These are phyloP conservation scores for Cudoniella acicularis DNA, from an alignment of 495 filamentous ascomycete genomes.

Conservation along the genomic window DNA sequence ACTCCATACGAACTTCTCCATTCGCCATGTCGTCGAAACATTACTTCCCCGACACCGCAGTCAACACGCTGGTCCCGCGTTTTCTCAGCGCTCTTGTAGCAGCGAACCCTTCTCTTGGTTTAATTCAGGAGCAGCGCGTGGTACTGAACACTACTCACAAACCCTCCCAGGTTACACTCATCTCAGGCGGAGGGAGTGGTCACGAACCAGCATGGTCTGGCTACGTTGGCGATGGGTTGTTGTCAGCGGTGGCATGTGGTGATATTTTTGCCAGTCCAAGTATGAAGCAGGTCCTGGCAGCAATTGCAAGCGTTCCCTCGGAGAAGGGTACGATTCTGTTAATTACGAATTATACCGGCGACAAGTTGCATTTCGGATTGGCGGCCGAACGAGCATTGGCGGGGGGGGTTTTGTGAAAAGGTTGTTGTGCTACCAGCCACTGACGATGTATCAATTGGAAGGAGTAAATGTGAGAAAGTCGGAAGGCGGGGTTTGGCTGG, in stretches of 20 bases:
- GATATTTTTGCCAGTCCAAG: conserved; percentile 60
- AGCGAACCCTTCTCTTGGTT: conserved; percentile 52
- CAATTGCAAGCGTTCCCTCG: conserved; percentile 51
- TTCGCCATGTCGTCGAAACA: conserved; percentile 19
- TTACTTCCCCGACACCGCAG: conserved; percentile 22
- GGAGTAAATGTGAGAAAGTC: conserved; percentile 48
- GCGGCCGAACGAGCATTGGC: conserved; percentile 59
- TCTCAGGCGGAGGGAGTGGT: conserved; percentile 58
- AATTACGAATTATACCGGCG: conserved; percentile 64
- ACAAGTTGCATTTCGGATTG: conserved; percentile 61
- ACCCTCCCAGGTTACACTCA: conserved; percentile 49
- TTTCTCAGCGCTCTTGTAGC: conserved; percentile 51
- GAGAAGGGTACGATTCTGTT: conserved; percentile 57
- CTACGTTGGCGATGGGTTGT: conserved; percentile 58
- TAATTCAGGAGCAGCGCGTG: conserved; percentile 53
- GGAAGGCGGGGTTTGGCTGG: conserved; percentile 56
- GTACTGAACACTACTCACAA: conserved; percentile 52
- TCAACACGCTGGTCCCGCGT: conserved; percentile 45
- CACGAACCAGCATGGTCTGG: conserved; percentile 64
- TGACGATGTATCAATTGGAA: conserved; percentile 59
- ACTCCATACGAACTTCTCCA: no score
- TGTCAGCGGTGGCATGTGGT: conserved; percentile 55
- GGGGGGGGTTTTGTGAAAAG: conserved; percentile 46
- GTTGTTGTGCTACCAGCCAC: conserved; percentile 50
- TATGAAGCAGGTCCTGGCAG: conserved; percentile 59